Evolutionary conservation across 2,329 filamentous ascomycete species (phyloP).

Genomic region (Aspergillus fumigatus): DNA sequence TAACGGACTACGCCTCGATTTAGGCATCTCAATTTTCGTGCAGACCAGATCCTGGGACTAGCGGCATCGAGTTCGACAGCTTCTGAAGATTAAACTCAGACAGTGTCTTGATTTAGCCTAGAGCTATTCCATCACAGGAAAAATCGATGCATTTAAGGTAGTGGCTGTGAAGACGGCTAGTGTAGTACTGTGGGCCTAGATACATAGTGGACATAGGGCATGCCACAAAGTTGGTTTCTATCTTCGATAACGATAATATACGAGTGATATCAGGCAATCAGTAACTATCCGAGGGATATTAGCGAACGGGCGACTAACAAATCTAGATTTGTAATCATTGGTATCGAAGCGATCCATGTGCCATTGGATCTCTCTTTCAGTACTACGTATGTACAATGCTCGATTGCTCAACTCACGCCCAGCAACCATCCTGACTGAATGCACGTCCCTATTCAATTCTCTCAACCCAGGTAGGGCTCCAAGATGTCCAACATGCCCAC

Average conservation of each 20-base stretch:
- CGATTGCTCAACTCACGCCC: too few species aligned
- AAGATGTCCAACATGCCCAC: conserved; percentile 25
- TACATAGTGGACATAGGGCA: neutral
- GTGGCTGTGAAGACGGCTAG: neutral
- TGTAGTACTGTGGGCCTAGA: neutral
- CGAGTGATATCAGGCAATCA: neutral
- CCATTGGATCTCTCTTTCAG: too few species aligned
- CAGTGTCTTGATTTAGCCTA: neutral
- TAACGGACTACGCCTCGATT: neutral
- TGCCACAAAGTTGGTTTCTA: neutral
- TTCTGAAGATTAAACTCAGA: neutral
- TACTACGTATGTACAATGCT: too few species aligned
- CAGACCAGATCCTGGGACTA: neutral
- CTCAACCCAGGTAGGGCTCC: conserved; percentile 18
- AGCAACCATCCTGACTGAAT: neutral
- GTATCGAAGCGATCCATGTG: too few species aligned
- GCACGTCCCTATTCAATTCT: neutral
- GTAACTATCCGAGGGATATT: neutral
- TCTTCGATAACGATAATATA: neutral
- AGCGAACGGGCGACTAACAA: neutral
- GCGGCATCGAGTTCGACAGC: too few species aligned
- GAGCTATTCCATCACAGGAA: neutral
- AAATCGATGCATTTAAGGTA: neutral
- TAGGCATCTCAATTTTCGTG: neutral
- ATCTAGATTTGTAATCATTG: too few species aligned